Base-by-base conservation (phyloP, 441 rosid species). In the Cnidoscolus chayamansa region DNA sequence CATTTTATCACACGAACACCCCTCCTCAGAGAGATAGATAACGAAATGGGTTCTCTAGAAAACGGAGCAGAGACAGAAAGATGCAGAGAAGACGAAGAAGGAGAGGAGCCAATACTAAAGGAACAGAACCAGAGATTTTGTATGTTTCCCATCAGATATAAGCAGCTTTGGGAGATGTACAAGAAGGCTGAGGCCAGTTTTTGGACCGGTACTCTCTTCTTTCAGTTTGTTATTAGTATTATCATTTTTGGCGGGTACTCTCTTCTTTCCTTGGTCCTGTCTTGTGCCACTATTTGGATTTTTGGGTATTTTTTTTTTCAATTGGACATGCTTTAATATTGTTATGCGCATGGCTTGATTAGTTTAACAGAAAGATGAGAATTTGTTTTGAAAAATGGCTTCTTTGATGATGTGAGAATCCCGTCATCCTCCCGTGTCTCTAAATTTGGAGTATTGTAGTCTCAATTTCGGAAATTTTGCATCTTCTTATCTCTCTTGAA, bases 151-250 rank as follows among this genome's bases (percentile, higher is more conserved):
- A 81, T 91, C 55, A 81, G 85, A 67, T 87, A 93, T 75, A 84
- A 81, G 76, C 77, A 77, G 5, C 72, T 93, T 65, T 91, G 97
- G 98, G 96, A 93, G 90, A 91, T 93, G 97, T 91, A 91, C 84
- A 93, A 90, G 86, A 93, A 93, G 87, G 96, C 98, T 53, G 77
- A 85, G 65, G 98, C 97, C 73, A 88, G 96, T 87, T 93, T 91
- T 63, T 91, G 98, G 97, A 93, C 98, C 16, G 97, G 98, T 93
- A 76, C 49, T 74, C 20, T 11, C 1, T 35, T 32, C 25, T 9
- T 19, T 16, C 20, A 12, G 25, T 67, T 63, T 19, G 8, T 60
- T 40, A 37, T 43, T 3, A 15, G 6, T 9, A 3, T 0, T 20
- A 35, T 35, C 25, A 25, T 25, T 43, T 11, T 72, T 40, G 47